Evolutionary conservation across 768 basidiomycete genomes (phyloP), one percentile per base, ranked within the genome.

Genomic region (Kwoniella sp.): DNA sequence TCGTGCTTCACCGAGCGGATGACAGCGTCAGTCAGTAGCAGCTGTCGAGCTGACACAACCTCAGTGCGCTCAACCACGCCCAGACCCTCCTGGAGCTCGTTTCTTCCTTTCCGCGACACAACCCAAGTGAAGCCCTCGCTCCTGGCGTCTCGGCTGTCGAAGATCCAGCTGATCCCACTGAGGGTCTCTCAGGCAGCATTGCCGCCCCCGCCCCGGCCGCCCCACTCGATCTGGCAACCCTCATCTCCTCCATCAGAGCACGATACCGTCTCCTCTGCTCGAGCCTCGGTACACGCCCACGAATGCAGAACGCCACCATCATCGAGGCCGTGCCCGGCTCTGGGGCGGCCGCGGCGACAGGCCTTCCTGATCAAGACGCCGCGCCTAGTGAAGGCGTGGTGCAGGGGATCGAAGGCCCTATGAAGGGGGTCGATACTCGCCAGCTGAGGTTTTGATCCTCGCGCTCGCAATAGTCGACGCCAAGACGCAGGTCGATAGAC

Each of bases 261-360:
- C 81, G 87, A 57, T 95, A 98, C 75, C 86, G 85, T 65, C 80
- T 83, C 0, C 81, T 92, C 32, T 99, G 92, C 62, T 83, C 90
- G 0, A 81, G 82, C 0, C 78, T 96, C 19, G 88, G 87, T 27
- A 80, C 89, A 8, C 70, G 79, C 23, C 82, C 83, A 3, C 42
- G 78, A 26, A 33, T 75, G 17, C 55, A 54, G 12, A 40, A 46
- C 31, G 46, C 59, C 2, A 40, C 38, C 20, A 46, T 54, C 29
- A 28, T 54, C 20, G 32, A 32, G 10, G 45, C 27, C 23, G 11
- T 17, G 8, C 45, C 52, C n/a, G 37, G 50, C 11, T 39, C 42
- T 11, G 46, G 36, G 0, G 50, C 42, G 17, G 39, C 15, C 10
- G 15, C 22, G 39, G 40, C 11, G 47, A 2, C 22, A 22, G 37